phyloP scores from a whole-genome alignment of 257 asterid genomes.

The Plantago major region DNA sequence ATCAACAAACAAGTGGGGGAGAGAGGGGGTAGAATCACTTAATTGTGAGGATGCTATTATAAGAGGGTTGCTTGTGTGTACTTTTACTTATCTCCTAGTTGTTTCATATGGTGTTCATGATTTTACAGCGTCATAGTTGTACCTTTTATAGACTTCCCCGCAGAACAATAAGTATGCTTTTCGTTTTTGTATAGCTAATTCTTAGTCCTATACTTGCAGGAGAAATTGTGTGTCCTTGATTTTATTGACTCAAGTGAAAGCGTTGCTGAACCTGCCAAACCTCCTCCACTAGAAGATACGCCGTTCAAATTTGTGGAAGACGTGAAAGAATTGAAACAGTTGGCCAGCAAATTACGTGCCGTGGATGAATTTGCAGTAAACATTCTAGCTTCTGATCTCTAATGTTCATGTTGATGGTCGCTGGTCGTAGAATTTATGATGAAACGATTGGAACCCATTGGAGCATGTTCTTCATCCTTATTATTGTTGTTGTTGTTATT shows the following conservation, averaged over 20 bases:
- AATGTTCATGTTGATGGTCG: neutral
- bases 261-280: constrained; percentile 45
- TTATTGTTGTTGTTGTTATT: too few species aligned
- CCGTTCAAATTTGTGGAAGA: constrained; percentile 78
- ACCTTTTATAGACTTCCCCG: neutral
- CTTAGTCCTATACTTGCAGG: constrained; percentile 43
- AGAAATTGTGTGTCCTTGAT: constrained; percentile 54
- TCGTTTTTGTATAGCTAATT: constrained; percentile 6
- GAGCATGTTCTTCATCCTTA: too few species aligned
- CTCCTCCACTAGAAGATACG: constrained; percentile 67
- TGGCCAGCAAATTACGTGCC: constrained; percentile 60
- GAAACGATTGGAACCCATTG: too few species aligned
- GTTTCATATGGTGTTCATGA: too few species aligned
- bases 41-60: too few species aligned
- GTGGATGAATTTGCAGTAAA: constrained; percentile 93
- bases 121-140: too few species aligned
- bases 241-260: constrained; percentile 55
- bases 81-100: too few species aligned
- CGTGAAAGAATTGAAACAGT: constrained; percentile 81
- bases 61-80: too few species aligned
- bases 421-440: too few species aligned
- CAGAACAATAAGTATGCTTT: neutral
- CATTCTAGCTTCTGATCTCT: constrained; percentile 14
- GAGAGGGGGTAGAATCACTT: too few species aligned
- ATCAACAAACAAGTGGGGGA: too few species aligned